These are phyloP conservation scores for Breynia disticha DNA, from an alignment of 441 rosid species.

Conservation along the genomic window DNA sequence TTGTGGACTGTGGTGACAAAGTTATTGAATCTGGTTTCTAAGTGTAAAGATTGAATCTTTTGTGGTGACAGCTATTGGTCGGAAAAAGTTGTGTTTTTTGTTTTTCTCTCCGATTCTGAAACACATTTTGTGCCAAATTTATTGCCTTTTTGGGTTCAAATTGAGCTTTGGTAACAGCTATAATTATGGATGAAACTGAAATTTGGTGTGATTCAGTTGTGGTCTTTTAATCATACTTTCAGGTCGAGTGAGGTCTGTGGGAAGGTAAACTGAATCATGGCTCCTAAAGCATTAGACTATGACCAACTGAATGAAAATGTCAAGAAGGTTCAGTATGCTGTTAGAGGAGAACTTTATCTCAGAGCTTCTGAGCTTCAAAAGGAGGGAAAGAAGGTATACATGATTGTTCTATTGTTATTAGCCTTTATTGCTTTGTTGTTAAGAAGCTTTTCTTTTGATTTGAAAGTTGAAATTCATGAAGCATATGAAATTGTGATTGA, in stretches of 20 bases:
- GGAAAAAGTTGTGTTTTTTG: too few relatives aligned
- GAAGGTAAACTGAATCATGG: conserved; percentile 37
- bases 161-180: too few relatives aligned
- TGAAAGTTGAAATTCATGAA: neutral
- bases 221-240: neutral
- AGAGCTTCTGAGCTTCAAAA: conserved; percentile 98
- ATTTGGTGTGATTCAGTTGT: conserved; percentile 1
- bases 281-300: conserved; percentile 57
- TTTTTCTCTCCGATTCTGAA: too few relatives aligned
- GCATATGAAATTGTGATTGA: too few relatives aligned
- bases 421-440: neutral
- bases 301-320: conserved; percentile 75
- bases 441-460: neutral
- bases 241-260: neutral
- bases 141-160: too few relatives aligned
- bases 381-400: conserved; percentile 85
- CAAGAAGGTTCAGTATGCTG: conserved; percentile 93
- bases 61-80: too few relatives aligned
- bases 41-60: too few relatives aligned
- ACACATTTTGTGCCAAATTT: too few relatives aligned
- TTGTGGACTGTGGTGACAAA: too few relatives aligned
- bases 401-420: neutral
- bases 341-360: conserved; percentile 92
- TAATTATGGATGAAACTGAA: too few relatives aligned
- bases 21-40: too few relatives aligned